Evolutionary conservation across 768 basidiomycete species (phyloP).

Genomic region (Russula sp.): DNA sequence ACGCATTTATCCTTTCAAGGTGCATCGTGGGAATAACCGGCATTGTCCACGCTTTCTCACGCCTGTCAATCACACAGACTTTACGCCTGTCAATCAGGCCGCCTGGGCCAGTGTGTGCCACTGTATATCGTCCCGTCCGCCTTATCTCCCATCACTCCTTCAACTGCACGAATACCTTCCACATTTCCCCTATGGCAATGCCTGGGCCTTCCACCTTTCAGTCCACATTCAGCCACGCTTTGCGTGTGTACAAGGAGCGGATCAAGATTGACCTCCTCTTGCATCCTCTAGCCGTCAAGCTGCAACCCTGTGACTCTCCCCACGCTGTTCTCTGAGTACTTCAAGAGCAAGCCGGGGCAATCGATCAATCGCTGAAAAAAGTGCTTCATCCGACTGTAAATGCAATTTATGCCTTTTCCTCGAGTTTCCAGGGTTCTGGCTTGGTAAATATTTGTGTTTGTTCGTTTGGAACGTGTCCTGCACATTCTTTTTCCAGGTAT

Average conservation of each 20-base stretch:
- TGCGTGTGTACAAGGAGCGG: not conserved
- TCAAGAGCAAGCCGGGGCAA: not conserved
- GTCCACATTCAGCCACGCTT: not conserved
- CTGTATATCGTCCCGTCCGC: too few relatives aligned
- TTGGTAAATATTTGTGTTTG: not conserved
- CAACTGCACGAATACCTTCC: too few relatives aligned
- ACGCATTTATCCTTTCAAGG: too few relatives aligned
- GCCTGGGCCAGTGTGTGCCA: too few relatives aligned
- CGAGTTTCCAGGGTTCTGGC: not conserved
- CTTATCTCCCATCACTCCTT: too few relatives aligned
- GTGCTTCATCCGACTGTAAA: not conserved
- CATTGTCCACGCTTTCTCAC: too few relatives aligned
- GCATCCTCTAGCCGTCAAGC: not conserved
- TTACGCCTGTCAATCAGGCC: too few relatives aligned
- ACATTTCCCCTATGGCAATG: too few relatives aligned
- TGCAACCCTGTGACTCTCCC: not conserved
- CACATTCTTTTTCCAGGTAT: not conserved
- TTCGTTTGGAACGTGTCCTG: not conserved
- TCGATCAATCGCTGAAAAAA: not conserved
- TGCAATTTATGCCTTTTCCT: not conserved
- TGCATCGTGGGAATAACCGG: too few relatives aligned
- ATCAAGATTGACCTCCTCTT: not conserved
- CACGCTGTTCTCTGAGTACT: not conserved
- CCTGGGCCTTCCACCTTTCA: not conserved
- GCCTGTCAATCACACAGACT: too few relatives aligned